Conservation (phyloP, 1,139 yeast genomes). For the Lodderomyces elongisporus region DNA sequence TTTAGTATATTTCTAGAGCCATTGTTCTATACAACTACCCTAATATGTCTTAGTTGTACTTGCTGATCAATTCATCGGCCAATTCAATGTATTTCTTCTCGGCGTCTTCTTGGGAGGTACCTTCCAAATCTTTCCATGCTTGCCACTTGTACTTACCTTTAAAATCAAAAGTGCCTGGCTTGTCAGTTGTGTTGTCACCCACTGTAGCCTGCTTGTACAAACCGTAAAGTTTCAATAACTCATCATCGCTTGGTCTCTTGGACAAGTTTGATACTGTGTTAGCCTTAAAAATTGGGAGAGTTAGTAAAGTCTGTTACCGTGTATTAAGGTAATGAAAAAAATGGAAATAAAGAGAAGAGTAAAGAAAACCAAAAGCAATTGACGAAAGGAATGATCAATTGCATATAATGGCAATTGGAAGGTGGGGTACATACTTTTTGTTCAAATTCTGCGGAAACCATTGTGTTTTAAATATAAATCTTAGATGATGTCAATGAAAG, state of each 20-base stretch:
- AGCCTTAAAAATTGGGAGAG: constrained; percentile 48
- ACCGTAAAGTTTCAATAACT: constrained; percentile 78
- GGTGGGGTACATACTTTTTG: constrained; percentile 40
- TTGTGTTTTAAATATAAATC: no score
- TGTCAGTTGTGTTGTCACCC: constrained; percentile 84
- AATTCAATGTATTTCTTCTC: constrained; percentile 76
- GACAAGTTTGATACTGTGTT: constrained; percentile 71
- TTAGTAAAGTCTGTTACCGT: not conserved
- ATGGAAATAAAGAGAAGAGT: not conserved
- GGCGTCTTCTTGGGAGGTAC: constrained; percentile 84
- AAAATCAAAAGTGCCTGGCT: constrained; percentile 86
- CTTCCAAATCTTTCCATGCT: constrained; percentile 87
- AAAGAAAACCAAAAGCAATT: constrained; percentile 4
- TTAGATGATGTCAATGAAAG: no score
- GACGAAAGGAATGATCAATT: not conserved
- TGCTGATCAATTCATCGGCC: constrained; percentile 62
- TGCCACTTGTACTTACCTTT: constrained; percentile 98
- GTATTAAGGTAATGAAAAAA: no score
- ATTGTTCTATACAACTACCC: no score
- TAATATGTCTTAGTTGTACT: constrained; percentile 28
- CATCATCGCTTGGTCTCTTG: constrained; percentile 80
- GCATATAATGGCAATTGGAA: not conserved
- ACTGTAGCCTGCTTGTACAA: constrained; percentile 95
- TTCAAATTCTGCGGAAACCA: constrained; percentile 53
- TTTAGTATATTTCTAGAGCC: no score